phyloP scores from a whole-genome alignment of 129 eudicot species.

The Saussurea involucrata region DNA sequence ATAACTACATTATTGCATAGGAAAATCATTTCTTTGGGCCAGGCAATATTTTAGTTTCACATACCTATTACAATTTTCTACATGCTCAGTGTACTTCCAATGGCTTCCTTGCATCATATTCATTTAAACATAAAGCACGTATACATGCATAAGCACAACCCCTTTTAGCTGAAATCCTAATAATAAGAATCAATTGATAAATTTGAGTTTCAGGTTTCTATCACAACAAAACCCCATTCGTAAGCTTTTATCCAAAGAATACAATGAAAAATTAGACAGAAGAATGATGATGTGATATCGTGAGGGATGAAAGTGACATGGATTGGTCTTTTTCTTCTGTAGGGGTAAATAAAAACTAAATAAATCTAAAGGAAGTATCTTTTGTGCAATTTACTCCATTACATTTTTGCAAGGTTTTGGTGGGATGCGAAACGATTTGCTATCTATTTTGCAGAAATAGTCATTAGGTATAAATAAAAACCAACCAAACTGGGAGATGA shows the following conservation, averaged over 20 bases:
- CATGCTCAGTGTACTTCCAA: neutral
- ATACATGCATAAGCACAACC: neutral
- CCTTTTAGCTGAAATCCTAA: neutral
- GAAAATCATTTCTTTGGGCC: neutral
- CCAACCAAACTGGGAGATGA: slow-evolving; percentile 58
- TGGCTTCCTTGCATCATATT: neutral
- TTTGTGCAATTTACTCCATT: neutral
- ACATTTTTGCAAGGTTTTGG: neutral
- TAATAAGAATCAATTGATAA: neutral
- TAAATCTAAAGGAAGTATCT: neutral
- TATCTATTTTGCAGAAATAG: neutral
- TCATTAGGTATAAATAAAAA: neutral
- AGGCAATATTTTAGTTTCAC: neutral
- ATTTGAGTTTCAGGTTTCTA: neutral
- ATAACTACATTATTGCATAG: neutral
- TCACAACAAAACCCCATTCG: neutral
- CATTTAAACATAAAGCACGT: neutral
- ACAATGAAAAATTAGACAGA: neutral
- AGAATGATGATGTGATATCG: neutral
- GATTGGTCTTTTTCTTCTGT: neutral
- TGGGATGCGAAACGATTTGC: neutral
- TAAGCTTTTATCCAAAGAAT: neutral
- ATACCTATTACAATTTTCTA: neutral
- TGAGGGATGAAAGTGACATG: neutral
- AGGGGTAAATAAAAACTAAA: neutral